Conservation (phyloP, 441 rosid species). For the Jatropha multifida region DNA sequence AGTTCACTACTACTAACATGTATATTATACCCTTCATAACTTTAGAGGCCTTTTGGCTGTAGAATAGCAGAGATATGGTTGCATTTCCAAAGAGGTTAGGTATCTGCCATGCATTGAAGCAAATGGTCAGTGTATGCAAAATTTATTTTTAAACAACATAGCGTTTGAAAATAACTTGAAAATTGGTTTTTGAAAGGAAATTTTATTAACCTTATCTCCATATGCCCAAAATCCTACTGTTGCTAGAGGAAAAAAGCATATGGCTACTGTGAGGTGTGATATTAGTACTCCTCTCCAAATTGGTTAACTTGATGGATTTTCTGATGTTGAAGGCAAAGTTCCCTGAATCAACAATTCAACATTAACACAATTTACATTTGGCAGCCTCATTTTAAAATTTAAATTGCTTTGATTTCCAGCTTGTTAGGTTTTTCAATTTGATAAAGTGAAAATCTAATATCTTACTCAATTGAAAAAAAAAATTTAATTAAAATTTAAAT, state of each 20-base stretch:
- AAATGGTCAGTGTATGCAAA: not conserved
- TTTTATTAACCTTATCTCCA: conserved; percentile 35
- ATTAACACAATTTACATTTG: no score
- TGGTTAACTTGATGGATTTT: conserved; percentile 25
- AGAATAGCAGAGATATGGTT: conserved; percentile 27
- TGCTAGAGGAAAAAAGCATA: conserved; percentile 39
- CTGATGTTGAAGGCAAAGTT: conserved; percentile 41
- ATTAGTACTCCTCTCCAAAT: conserved; percentile 54
- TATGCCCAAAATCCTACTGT: conserved; percentile 56
- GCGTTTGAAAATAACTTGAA: no score
- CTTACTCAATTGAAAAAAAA: no score
- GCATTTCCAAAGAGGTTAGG: conserved; percentile 35
- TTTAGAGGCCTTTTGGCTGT: conserved; percentile 28
- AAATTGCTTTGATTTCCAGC: no score
- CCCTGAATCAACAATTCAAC: conserved; percentile 33
- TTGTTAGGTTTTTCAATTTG: no score
- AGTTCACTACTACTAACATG: conserved; percentile 27
- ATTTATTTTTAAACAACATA: not conserved
- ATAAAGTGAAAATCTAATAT: not conserved
- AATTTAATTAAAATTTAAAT: no score
- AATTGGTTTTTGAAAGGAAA: no score
- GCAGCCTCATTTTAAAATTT: no score
- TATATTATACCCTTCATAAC: conserved; percentile 27
- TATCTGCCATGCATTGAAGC: conserved; percentile 29
- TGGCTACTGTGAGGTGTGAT: conserved; percentile 40